phyloP scores from a whole-genome alignment of 106 monocot species.

The Platanthera zijinensis region DNA sequence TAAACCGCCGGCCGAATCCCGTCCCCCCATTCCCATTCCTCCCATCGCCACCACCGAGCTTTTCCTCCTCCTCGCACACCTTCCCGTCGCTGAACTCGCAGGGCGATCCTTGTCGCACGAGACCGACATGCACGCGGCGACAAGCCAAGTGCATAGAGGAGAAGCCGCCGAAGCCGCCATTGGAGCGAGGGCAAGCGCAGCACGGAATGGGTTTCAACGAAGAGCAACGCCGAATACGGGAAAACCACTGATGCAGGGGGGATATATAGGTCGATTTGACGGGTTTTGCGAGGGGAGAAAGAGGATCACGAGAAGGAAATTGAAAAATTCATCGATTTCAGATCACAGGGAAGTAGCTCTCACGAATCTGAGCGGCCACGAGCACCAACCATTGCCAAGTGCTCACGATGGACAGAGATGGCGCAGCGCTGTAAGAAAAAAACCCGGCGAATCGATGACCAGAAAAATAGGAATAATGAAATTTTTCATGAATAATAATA shows the following conservation, averaged over 20 bases:
- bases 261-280: background rate
- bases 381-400: too few species aligned
- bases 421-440: too few species aligned
- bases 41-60: background rate
- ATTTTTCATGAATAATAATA: too few species aligned
- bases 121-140: constrained; percentile 21
- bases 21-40: background rate
- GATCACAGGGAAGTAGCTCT: background rate
- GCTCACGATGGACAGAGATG: too few species aligned
- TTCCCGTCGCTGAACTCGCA: constrained; percentile 7
- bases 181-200: background rate
- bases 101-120: constrained; percentile 14
- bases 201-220: background rate
- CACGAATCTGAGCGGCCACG: background rate
- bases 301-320: background rate
- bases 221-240: background rate
- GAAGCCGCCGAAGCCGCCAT: constrained; percentile 8
- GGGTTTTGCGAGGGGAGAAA: background rate
- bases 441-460: too few species aligned
- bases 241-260: background rate
- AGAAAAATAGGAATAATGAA: too few species aligned
- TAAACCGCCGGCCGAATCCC: background rate
- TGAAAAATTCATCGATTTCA: background rate
- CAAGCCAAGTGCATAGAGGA: constrained; percentile 25
- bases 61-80: constrained; percentile 1